Evolutionary conservation across 164 flowering plant genomes (phyloP).

Genomic region (Taxillus chinensis): DNA sequence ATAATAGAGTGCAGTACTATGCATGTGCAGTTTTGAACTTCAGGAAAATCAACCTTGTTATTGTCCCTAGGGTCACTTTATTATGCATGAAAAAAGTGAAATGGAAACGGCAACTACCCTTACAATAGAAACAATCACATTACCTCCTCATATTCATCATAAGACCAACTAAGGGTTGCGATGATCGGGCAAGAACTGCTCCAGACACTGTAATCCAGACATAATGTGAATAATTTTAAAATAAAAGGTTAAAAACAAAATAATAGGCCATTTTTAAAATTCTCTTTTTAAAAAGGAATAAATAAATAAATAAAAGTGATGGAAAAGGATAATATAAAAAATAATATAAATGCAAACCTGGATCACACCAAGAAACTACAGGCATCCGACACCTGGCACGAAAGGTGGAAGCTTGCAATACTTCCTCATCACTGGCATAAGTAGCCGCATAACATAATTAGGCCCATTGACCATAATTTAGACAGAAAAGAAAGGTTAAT

Average conservation of each 20-base stretch:
- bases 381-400: conserved; percentile 91
- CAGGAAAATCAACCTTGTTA: not conserved
- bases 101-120: not conserved
- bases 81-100: not conserved
- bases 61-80: not conserved
- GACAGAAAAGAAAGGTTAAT: not conserved
- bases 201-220: conserved; percentile 47
- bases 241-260: conserved; percentile 1
- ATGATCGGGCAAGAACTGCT: conserved; percentile 97
- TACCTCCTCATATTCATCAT: conserved; percentile 99
- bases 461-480: not conserved
- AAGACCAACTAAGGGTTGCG: conserved; percentile 96
- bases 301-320: no score
- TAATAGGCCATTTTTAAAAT: no score
- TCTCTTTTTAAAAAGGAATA: no score
- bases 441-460: conserved; percentile 8
- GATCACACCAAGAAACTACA: conserved; percentile 89
- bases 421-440: conserved; percentile 67
- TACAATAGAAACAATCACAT: not conserved
- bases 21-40: not conserved
- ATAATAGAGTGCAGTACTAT: not conserved
- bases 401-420: conserved; percentile 68
- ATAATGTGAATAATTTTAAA: conserved; percentile 4
- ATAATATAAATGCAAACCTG: conserved; percentile 32
- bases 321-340: not conserved